Conservation (phyloP, 192 early-diverging fungal genomes). For the Backusella circina region DNA sequence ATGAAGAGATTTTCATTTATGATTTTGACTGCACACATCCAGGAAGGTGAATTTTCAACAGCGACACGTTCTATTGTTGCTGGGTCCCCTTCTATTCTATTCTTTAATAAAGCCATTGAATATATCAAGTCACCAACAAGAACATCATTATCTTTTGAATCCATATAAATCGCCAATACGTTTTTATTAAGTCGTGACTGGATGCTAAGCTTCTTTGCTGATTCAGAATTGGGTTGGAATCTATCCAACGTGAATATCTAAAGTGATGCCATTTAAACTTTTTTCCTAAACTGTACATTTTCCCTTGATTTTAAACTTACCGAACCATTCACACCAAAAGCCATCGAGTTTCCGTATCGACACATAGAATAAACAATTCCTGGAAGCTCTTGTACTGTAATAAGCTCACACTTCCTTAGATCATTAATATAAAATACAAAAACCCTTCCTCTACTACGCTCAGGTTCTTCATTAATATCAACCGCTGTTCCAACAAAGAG, state of each 20-base stretch:
- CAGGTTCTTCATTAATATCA: conserved; percentile 53
- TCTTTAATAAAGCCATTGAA: conserved; percentile 61
- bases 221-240: conserved; percentile 3
- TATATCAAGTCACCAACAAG: conserved; percentile 83
- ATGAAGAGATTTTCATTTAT: conserved; percentile 60
- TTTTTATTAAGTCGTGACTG: conserved; percentile 42
- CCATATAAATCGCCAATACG: conserved; percentile 54
- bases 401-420: conserved; percentile 47
- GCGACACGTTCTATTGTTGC: conserved; percentile 52
- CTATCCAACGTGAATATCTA: conserved; percentile 9
- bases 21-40: conserved; percentile 61
- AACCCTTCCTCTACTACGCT: conserved; percentile 66
- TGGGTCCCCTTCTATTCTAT: conserved; percentile 4
- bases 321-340: conserved; percentile 66
- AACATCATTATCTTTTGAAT: conserved; percentile 62
- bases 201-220: conserved; percentile 21
- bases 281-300: no score
- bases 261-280: neutral
- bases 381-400: conserved; percentile 41
- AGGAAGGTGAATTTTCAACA: conserved; percentile 56
- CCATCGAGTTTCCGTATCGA: conserved; percentile 58
- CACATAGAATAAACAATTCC: conserved; percentile 66
- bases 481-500: conserved; percentile 75
- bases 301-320: no score
- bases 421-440: conserved; percentile 56